phyloP scores from a whole-genome alignment of 495 filamentous ascomycete species.

The Tuber calosporum region DNA sequence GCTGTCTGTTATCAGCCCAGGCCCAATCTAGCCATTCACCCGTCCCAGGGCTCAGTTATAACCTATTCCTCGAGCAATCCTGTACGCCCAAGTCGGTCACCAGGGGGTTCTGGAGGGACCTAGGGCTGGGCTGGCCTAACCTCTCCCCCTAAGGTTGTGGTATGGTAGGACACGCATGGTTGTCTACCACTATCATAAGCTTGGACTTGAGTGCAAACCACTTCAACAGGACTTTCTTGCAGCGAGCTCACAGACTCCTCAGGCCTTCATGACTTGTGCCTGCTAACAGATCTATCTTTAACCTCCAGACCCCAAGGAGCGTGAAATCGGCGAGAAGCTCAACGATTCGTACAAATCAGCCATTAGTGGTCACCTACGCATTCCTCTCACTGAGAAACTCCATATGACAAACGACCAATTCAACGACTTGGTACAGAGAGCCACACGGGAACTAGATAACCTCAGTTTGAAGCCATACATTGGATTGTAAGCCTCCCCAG shows the following conservation, averaged over 20 bases:
- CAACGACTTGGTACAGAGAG: constrained; percentile 57
- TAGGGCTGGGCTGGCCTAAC: background rate
- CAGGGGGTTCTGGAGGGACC: background rate
- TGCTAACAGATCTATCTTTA: constrained; percentile 15
- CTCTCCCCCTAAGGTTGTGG: background rate
- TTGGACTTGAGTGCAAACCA: constrained; percentile 11
- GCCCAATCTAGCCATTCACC: background rate
- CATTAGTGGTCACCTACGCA: constrained; percentile 21
- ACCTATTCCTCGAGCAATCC: background rate
- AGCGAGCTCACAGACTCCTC: background rate
- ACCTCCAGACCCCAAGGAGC: constrained; percentile 19
- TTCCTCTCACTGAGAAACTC: constrained; percentile 48
- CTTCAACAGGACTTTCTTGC: background rate
- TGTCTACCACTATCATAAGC: constrained; percentile 32
- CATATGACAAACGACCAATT: constrained; percentile 59
- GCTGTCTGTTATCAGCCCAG: background rate
- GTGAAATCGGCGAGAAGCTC: constrained; percentile 31
- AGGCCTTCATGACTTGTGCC: background rate
- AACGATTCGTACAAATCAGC: constrained; percentile 16
- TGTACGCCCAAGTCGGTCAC: background rate
- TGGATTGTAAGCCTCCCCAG: constrained; percentile 24
- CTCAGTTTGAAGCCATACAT: constrained; percentile 53
- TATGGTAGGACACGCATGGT: background rate
- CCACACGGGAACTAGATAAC: constrained; percentile 60
- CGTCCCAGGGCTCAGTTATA: background rate